Evolutionary conservation across 805 yeast genomes (phyloP), one percentile per base, ranked within the genome.

Genomic region (Yarrowia sp.): DNA sequence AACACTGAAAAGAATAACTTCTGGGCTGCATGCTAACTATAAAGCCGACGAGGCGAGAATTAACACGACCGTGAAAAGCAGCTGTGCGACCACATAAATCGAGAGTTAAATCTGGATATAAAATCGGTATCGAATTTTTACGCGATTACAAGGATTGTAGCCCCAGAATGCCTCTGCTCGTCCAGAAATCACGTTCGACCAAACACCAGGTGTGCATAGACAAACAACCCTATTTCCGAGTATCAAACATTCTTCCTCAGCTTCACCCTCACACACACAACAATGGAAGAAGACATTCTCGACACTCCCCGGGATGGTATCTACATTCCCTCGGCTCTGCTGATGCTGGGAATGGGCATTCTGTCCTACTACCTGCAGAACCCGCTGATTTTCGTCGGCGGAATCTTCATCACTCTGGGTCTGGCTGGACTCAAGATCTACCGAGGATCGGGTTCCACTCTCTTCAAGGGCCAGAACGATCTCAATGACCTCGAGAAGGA

Each of bases 271-370:
- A 25, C 46, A n/a, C 33, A 19, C 47, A 22, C 61, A 18, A 16
- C 47, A 38, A 39, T 39, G 46, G 46, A 55, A 16, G 61, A 55
- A 55, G 47, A 55, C 47, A 38, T 55, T 27, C 38, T 55, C 10
- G 29, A 39, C 22, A 55, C 46, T 16, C 61, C 61, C 22, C 42
- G 47, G 22, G 61, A 55, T 19, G 61, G 61, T 13, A 10, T 55
- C 18, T 55, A 55, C 47, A 55, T 55, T 55, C 61, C 61, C 46
- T 38, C 61, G 47, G 61, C 61, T 16, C 21, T 55, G 47, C 46
- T 55, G 10, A 29, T 55, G 35, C 12, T 38, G 16, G 61, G 61
- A 13, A 39, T 55, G 61, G 61, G 29, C 21, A 55, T 55, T 29
- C 27, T 55, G 19, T 47, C 61, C 35, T 55, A 55, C 29, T 39